These are phyloP conservation scores for Jasminum sambac DNA, from an alignment of 257 asterid species.

Conservation along the genomic window DNA sequence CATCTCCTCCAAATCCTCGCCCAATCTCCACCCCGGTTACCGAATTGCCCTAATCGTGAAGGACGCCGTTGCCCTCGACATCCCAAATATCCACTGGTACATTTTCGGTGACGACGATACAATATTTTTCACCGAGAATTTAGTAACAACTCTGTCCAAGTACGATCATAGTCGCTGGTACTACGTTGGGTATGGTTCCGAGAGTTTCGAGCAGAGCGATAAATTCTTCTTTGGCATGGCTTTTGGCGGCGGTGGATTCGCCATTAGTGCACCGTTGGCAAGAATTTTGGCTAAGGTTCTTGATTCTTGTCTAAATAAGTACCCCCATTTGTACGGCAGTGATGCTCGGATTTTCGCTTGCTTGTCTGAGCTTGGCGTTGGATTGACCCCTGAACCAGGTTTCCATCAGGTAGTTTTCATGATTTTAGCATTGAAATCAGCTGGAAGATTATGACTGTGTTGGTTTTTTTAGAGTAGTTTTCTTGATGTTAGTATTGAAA, in stretches of 20 bases:
- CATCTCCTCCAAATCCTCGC: constrained; percentile 47
- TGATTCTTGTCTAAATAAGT: constrained; percentile 68
- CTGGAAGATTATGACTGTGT: too few relatives aligned
- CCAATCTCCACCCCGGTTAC: constrained; percentile 43
- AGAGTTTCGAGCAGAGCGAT: constrained; percentile 74
- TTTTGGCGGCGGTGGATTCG: constrained; percentile 86
- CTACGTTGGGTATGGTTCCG: constrained; percentile 61
- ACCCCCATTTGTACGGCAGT: constrained; percentile 72
- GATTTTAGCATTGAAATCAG: not conserved
- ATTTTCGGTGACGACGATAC: constrained; percentile 84
- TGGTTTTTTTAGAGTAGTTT: not conserved
- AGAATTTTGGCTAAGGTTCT: constrained; percentile 61
- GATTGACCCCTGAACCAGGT: constrained; percentile 64
- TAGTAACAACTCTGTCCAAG: constrained; percentile 58
- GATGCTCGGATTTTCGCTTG: constrained; percentile 82
- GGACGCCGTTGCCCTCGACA: constrained; percentile 49
- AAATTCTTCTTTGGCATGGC: constrained; percentile 72
- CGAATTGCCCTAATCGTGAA: constrained; percentile 69
- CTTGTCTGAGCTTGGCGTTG: constrained; percentile 76
- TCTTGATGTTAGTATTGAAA: not conserved
- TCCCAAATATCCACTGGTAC: constrained; percentile 58
- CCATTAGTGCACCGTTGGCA: constrained; percentile 70
- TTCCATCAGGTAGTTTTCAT: constrained; percentile 67
- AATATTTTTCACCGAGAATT: constrained; percentile 55
- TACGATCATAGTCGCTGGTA: constrained; percentile 61